These are phyloP conservation scores for Hansfordia pulvinata DNA, from an alignment of 2,329 filamentous ascomycete genomes.

Conservation along the genomic window DNA sequence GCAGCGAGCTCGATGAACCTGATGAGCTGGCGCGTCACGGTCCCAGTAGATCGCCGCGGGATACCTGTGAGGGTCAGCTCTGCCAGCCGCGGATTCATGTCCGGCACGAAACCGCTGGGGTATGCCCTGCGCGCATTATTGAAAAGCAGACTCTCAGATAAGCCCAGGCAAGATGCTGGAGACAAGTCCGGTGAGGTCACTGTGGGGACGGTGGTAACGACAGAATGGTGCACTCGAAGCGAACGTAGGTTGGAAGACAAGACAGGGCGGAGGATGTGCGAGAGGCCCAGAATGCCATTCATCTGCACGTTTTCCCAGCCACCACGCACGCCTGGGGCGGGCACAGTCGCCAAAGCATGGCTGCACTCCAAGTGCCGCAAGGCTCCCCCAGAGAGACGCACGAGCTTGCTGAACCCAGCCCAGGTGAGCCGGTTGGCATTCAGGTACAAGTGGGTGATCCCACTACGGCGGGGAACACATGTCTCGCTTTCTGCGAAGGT, in stretches of 20 bases:
- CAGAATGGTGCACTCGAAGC: slow-evolving; percentile 43
- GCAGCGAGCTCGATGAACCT: slow-evolving; percentile 31
- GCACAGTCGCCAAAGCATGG: no score
- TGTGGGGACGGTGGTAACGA: slow-evolving; percentile 40
- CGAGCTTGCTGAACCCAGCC: slow-evolving; percentile 25
- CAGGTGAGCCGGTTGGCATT: slow-evolving; percentile 34
- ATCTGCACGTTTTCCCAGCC: slow-evolving; percentile 3
- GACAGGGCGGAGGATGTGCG: slow-evolving; percentile 36
- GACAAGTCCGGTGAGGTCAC: slow-evolving; percentile 24
- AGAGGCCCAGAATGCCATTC: slow-evolving; percentile 12
- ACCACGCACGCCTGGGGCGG: no score
- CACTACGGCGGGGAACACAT: no score
- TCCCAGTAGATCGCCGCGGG: slow-evolving; percentile 37
- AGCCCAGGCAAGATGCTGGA: slow-evolving; percentile 19
- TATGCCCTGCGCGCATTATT: slow-evolving; percentile 29
- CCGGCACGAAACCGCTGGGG: slow-evolving; percentile 33
- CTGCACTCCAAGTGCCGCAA: slow-evolving; percentile 41
- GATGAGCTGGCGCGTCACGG: slow-evolving; percentile 30
- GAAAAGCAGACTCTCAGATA: slow-evolving; percentile 31
- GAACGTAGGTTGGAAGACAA: slow-evolving; percentile 37
- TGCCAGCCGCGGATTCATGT: slow-evolving; percentile 40
- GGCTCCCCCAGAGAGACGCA: slow-evolving; percentile 28
- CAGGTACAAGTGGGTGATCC: slow-evolving; percentile 40
- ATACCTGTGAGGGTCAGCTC: slow-evolving; percentile 39
- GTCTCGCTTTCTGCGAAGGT: no score